Evolutionary conservation across 176 grass and related monocot genomes (phyloP).

Genomic region (Carex cristatella): DNA sequence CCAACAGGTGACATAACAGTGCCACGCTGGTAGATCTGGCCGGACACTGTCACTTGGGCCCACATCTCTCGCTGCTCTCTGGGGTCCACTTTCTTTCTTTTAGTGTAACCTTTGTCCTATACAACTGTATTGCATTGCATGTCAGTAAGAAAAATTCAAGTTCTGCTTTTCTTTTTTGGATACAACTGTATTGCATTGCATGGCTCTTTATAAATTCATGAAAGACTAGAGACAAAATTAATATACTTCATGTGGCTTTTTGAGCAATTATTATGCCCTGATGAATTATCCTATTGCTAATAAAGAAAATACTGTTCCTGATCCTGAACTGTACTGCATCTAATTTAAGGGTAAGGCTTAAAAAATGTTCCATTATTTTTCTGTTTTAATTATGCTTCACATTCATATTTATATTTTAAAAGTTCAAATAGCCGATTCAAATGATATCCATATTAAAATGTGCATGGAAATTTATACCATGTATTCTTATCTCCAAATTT

Average conservation of each 20-base stretch:
- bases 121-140: not conserved
- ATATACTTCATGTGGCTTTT: not conserved
- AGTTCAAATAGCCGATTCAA: no score
- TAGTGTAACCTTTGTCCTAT: not conserved
- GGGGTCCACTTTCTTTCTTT: not conserved
- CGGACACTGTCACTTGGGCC: not conserved
- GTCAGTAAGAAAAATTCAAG: not conserved
- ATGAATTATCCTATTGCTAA: not conserved
- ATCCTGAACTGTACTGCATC: not conserved
- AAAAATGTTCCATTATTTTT: no score
- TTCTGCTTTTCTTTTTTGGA: not conserved
- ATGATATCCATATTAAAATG: no score
- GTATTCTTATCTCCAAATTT: no score
- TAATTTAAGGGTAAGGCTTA: not conserved
- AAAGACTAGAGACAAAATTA: conserved; percentile 9
- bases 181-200: no score
- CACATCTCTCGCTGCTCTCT: not conserved
- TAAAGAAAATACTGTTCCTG: not conserved
- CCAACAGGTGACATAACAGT: not conserved
- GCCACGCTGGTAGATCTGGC: conserved; percentile 6
- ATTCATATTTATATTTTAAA: no score
- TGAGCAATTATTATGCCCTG: not conserved
- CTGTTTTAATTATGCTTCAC: no score
- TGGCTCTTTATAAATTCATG: not conserved
- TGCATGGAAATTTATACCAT: no score